Percentiles rank a stretch among this genome's conserved stretches.
phyloP scores from a whole-genome alignment of 306 rosid species.

The Castanea mollissima region DNA sequence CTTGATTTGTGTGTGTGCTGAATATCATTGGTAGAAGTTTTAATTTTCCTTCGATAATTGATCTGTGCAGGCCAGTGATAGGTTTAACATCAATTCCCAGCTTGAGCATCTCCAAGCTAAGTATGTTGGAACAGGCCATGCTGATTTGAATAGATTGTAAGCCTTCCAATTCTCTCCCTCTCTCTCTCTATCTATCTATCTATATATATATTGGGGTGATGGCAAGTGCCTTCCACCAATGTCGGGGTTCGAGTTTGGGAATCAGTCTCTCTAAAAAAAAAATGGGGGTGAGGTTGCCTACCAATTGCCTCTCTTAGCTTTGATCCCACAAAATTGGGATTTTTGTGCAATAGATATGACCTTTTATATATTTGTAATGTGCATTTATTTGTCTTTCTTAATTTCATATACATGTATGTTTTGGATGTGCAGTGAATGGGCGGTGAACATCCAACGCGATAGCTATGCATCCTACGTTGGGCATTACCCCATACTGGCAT shows the following conservation, averaged over 20 bases:
- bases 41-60: neutral
- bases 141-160: conserved; percentile 85
- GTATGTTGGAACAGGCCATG: conserved; percentile 97
- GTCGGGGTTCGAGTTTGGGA: too few relatives aligned
- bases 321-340: too few relatives aligned
- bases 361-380: neutral
- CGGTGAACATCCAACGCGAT: conserved; percentile 94
- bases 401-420: neutral
- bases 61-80: conserved; percentile 75
- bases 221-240: too few relatives aligned
- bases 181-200: too few relatives aligned
- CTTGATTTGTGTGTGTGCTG: too few relatives aligned
- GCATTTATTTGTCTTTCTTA: neutral
- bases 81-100: conserved; percentile 95
- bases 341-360: too few relatives aligned
- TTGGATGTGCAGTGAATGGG: conserved; percentile 71
- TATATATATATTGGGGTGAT: too few relatives aligned
- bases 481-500: conserved; percentile 72
- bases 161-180: conserved; percentile 11
- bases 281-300: too few relatives aligned
- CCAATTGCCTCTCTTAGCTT: too few relatives aligned
- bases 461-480: conserved; percentile 95
- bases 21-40: too few relatives aligned
- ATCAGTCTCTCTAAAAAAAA: too few relatives aligned
- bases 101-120: conserved; percentile 95